Evolutionary conservation across 192 early-diverging fungal genomes (phyloP).

Genomic region (Coemansia sp.): DNA sequence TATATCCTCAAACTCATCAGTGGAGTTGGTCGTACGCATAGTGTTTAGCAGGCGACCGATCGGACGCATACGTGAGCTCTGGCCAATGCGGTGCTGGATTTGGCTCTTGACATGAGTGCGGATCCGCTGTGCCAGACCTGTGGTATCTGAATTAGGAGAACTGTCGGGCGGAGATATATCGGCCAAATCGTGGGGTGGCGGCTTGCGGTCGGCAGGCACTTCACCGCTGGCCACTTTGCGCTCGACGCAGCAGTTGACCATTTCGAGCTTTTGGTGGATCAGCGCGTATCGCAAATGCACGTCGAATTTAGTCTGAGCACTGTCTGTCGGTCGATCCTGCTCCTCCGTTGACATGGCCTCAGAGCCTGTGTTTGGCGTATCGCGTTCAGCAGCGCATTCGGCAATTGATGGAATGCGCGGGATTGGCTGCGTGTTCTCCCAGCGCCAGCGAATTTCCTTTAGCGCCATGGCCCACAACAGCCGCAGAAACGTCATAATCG

Average conservation of each 20-base stretch:
- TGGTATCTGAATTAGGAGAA: background rate
- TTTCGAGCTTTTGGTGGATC: conserved; percentile 72
- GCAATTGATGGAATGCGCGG: conserved; percentile 54
- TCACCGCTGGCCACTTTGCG: conserved; percentile 31
- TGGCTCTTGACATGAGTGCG: conserved; percentile 34
- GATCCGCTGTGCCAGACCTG: conserved; percentile 34
- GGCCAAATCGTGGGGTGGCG: background rate
- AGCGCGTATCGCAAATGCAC: conserved; percentile 70
- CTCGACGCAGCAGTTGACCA: conserved; percentile 78
- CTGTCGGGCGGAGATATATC: background rate
- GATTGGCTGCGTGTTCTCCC: conserved; percentile 60
- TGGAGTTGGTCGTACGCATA: background rate
- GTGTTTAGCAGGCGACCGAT: conserved; percentile 37
- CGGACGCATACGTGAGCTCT: conserved; percentile 41
- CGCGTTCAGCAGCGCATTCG: conserved; percentile 15
- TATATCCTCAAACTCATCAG: conserved; percentile 37
- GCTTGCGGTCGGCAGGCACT: background rate
- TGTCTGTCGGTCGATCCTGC: background rate
- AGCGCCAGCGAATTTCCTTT: conserved; percentile 61
- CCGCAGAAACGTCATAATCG: conserved; percentile 65
- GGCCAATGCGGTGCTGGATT: conserved; percentile 25
- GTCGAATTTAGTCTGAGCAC: conserved; percentile 4
- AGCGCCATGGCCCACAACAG: conserved; percentile 68
- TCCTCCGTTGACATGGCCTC: background rate
- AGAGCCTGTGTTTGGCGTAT: conserved; percentile 15